Evolutionary conservation across 352 stramenopile genomes (phyloP), one percentile per base, ranked within the genome.

Genomic region (Globisporangium acanthophoron): DNA sequence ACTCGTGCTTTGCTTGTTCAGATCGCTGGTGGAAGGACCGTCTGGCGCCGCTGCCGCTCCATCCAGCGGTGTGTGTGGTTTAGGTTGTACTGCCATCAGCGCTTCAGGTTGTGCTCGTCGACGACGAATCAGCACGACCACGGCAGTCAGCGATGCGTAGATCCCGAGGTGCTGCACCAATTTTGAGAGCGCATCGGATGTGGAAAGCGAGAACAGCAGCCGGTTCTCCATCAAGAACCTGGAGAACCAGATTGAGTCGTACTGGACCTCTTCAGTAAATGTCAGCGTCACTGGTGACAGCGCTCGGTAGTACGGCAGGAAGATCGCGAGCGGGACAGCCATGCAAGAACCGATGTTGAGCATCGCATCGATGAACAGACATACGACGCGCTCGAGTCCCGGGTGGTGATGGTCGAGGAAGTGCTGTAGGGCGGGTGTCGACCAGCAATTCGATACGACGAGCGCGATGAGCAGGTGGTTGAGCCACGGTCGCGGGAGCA

Each of bases 121-220:
- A 24, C 21, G 21, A 24, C 20, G 51, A 13, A 64, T 58, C 21
- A 52, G 41, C 20, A 31, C 65, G 11, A 20, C 56, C n/a, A 27
- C 29, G 16, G 39, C 58, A 18, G 49, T 40, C 39, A 71, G 40
- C 24, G 48, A 64, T 8, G 37, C 48, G 55, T 65, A 71, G 33
- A 71, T 69, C 27, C 53, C 61, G 3, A 69, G 6, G 47, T 74
- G 67, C 11, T 56, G 60, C 0, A 74, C 44, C n/a, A 74, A 43
- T 54, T 61, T 71, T 7, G 59, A 66, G 29, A 64, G 12, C 33
- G 55, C 52, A 37, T 71, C 67, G 31, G 41, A 31, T 8, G 29
- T 46, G 3, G 59, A 53, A 1, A 62, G 29, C 20, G 21, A 24
- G 21, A 24, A 24, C 21, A 24, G 21, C 21, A 24, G 21, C 21